Evolutionary conservation across 768 basidiomycete species (phyloP).

Genomic region (Pleurotus pulmonarius): DNA sequence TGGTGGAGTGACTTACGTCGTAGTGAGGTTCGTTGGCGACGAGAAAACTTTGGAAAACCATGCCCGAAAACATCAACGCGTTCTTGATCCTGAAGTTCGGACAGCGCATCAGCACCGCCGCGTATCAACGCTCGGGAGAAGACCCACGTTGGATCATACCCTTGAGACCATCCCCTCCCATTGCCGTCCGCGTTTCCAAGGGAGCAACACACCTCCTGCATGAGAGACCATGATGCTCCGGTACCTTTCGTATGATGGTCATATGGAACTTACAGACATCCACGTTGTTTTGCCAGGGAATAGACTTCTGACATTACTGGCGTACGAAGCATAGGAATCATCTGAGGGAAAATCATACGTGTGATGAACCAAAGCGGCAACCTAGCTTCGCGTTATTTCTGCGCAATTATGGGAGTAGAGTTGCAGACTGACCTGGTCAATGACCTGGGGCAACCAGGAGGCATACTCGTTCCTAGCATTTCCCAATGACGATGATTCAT

Average conservation of each 20-base stretch:
- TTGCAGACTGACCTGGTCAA: conserved; percentile 19
- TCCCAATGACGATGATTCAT: conserved; percentile 33
- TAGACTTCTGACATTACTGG: conserved; percentile 20
- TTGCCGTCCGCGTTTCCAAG: conserved; percentile 29
- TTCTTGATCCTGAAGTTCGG: conserved; percentile 26
- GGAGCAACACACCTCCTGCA: conserved; percentile 35
- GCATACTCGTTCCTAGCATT: conserved; percentile 28
- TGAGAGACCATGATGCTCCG: background rate
- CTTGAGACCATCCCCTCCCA: conserved; percentile 28
- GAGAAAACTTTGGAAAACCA: conserved; percentile 36
- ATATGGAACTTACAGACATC: conserved; percentile 29
- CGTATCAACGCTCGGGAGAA: background rate
- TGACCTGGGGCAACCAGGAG: conserved; percentile 30
- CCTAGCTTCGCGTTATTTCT: conserved; percentile 12
- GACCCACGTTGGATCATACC: conserved; percentile 33
- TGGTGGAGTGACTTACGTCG: conserved; percentile 22
- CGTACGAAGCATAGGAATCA: conserved; percentile 25
- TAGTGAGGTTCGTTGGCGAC: conserved; percentile 32
- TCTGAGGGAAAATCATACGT: conserved; percentile 45
- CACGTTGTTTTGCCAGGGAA: conserved; percentile 30
- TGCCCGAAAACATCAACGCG: conserved; percentile 32
- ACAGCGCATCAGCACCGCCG: background rate
- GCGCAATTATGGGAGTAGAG: background rate
- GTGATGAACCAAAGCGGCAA: conserved; percentile 38
- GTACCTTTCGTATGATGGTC: background rate